These are phyloP conservation scores for Rhodotorula sp. DNA, from an alignment of 1,284 basidiomycete species.

Conservation along the genomic window DNA sequence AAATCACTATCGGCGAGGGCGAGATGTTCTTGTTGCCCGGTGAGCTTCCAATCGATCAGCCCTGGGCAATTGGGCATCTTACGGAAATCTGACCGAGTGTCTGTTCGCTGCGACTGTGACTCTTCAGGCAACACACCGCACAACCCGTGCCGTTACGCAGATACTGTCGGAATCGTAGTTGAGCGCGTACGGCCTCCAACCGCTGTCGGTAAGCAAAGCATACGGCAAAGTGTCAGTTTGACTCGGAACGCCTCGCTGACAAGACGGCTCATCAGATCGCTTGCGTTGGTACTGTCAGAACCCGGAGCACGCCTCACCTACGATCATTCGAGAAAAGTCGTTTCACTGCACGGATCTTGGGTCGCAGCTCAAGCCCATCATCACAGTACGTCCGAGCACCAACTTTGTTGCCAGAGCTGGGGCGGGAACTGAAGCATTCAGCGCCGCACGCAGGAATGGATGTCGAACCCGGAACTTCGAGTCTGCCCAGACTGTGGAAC, in stretches of 20 bases:
- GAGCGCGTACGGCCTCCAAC: slow-evolving; percentile 77
- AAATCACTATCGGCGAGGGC: slow-evolving; percentile 86
- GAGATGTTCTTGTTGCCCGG: slow-evolving; percentile 94
- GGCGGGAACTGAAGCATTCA: no score
- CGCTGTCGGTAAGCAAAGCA: slow-evolving; percentile 48
- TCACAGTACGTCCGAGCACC: slow-evolving; percentile 54
- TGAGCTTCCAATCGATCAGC: slow-evolving; percentile 48
- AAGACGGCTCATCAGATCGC: slow-evolving; percentile 61
- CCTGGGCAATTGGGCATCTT: background rate
- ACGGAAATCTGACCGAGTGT: background rate
- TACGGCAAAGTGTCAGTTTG: slow-evolving; percentile 22
- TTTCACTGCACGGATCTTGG: slow-evolving; percentile 91
- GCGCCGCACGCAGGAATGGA: slow-evolving; percentile 57
- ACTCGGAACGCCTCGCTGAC: background rate
- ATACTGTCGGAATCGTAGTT: slow-evolving; percentile 92
- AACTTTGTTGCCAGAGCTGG: no score
- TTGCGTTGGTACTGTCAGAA: slow-evolving; percentile 92
- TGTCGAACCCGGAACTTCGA: slow-evolving; percentile 59
- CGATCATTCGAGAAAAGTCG: slow-evolving; percentile 77
- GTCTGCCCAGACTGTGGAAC: slow-evolving; percentile 68
- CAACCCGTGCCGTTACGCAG: slow-evolving; percentile 83
- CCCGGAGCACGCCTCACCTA: slow-evolving; percentile 64
- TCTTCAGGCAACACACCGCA: slow-evolving; percentile 83
- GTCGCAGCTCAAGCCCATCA: slow-evolving; percentile 88
- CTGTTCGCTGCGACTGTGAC: no score